Percentiles rank a stretch among this genome's conserved stretches.
Evolutionary conservation across 805 yeast genomes (phyloP).

Genomic region (Myxozyma vanderwaltii): DNA sequence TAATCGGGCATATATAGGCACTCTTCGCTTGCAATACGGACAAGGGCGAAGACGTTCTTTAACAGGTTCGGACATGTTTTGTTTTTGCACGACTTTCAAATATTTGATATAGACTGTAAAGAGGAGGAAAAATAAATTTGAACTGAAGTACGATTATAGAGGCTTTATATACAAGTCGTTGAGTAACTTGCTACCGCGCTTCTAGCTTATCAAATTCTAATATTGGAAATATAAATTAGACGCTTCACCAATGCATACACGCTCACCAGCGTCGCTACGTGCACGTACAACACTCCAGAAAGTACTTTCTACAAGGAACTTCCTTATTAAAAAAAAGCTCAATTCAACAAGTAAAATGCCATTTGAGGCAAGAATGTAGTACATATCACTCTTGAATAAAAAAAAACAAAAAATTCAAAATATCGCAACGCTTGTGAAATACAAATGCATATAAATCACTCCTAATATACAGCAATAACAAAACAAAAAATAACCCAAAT

Average conservation of each 20-base stretch:
- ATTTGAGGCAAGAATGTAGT: too few relatives aligned
- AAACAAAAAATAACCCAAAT: too few relatives aligned
- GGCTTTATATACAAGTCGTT: not conserved
- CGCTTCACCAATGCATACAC: not conserved
- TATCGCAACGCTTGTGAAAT: not conserved
- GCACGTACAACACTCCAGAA: too few relatives aligned
- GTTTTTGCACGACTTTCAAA: too few relatives aligned
- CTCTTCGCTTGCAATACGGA: not conserved
- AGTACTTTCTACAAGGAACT: too few relatives aligned
- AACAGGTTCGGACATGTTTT: not conserved
- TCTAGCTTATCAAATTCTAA: too few relatives aligned
- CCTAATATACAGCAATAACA: slow-evolving; percentile 1
- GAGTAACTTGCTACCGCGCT: not conserved
- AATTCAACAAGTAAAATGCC: too few relatives aligned
- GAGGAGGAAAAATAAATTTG: not conserved
- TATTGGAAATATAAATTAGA: not conserved
- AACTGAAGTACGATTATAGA: not conserved
- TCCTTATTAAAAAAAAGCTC: too few relatives aligned
- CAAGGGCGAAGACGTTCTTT: not conserved
- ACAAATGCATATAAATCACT: not conserved
- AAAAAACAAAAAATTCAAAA: not conserved
- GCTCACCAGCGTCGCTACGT: not conserved
- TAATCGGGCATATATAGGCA: not conserved
- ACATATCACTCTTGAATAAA: not conserved
- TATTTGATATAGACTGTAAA: not conserved